Evolutionary conservation across 305 asterid genomes (phyloP), one percentile per base, ranked within the genome.

Genomic region (Plantago coronopus): DNA sequence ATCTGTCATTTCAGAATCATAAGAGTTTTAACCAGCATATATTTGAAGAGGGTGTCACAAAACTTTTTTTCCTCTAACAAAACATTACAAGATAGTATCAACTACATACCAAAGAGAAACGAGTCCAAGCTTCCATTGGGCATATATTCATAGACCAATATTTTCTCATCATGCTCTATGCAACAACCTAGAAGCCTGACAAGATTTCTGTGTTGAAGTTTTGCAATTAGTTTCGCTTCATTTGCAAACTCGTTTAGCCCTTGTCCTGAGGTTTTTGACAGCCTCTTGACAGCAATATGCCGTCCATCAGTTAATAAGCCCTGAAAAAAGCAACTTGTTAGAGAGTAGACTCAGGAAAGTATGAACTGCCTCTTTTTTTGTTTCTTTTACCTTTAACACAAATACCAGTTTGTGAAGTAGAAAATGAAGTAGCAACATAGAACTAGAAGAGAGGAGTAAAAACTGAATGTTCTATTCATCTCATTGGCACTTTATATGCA

Each of bases 1-100:
- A 67, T 79, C 80, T 75, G 77, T 54, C 63, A 70, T 13, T 50
- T 8, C 17, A 21, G 5, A 29, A 50, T 21, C 56, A 50, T 20
- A 29, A 23, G n/a, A n/a, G n/a, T n/a, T n/a, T 48, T 19, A 48
- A 48, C 12, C 56, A 50, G 27, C 16, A 21, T 49, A 20, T 1
- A 48, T 2, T 17, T 18, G 25, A 48, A 48, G 40, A 6, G 40
- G 12, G 2, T 4, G 40, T 34, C 11, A 34, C 11, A 9, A 34
- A 34, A 34, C 12, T 7, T 7, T 6, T 34, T 34, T 11, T 34
- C n/a, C n/a, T 34, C 40, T 5, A 34, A 34, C 40, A 20, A 49
- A 49, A 20, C 11, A 2, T 12, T 11, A 49, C n/a, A 27, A 49
- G 55, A 20, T 49, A 15, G 31, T 49, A 9, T 11, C 55, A 20